Base-by-base conservation (phyloP, 805 yeast species). In the Saccharomyces jurei region DNA sequence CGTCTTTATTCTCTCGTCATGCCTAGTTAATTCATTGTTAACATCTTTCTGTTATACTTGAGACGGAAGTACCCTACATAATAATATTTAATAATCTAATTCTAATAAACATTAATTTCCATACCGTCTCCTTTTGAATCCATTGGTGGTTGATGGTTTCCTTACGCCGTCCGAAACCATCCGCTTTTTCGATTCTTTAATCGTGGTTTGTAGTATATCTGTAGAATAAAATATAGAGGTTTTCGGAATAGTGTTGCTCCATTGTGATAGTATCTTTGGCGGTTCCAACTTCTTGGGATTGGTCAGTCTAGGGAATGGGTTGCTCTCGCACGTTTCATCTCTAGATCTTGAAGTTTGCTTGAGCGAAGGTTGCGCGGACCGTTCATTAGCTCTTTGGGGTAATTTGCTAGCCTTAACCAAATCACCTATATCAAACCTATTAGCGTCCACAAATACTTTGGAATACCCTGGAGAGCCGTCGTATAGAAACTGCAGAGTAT, bases 401-500 rank as follows among this genome's bases (percentile, higher is more conserved):
- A 62, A 54, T 22, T 57, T 55, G 21, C 60, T 54, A 13, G 59
- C 46, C n/a, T 54, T 53, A 10, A 65, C 62, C 17, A 60, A 51
- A 46, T 63, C 66, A 4, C 68, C 70, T n/a, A 63, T 60, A 51
- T 66, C 70, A 21, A 63, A 56, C 22, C 71, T 53, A 44, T 64
- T 62, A 3, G 55, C 54, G 2, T 57, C 58, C 11, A 60, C 52
- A 52, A 68, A 69, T 6, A 67, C 63, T 32, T 65, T 64, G 28
- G 63, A 60, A 58, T 60, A 68, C 0, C 69, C 71, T 1, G 72
- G 71, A 0, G 71, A 65, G 13, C 67, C 66, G n/a, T 58, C 55
- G 53, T 67, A 68, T 41, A 67, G 30, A 29, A 56, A 56, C 17
- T 30, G 6, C 27, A 54, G 21, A 25, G 26, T 49, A 48, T 22